Percentiles rank a stretch among this genome's conserved stretches.
Evolutionary conservation across 2,329 filamentous ascomycete species (phyloP).

Genomic region (Sporothrix curviconia): DNA sequence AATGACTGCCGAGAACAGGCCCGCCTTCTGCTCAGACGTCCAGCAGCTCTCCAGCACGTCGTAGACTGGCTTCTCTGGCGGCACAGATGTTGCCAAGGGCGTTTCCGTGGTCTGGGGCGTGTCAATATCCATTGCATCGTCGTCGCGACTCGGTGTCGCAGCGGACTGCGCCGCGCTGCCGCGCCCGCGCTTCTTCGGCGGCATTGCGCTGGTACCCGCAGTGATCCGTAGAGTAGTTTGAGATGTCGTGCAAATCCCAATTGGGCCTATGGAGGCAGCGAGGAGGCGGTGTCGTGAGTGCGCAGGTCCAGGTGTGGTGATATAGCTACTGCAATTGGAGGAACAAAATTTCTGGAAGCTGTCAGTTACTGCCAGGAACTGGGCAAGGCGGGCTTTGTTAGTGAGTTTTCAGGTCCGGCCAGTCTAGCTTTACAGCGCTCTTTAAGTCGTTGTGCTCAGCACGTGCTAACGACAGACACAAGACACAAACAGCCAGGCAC

Average conservation of each 20-base stretch:
- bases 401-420: neutral
- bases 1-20: conserved; percentile 86
- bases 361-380: neutral
- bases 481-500: neutral
- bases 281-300: neutral
- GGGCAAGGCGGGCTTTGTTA: neutral
- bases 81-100: conserved; percentile 31
- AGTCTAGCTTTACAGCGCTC: neutral
- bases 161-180: conserved; percentile 34
- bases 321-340: neutral
- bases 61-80: neutral
- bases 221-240: neutral
- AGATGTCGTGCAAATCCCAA: neutral
- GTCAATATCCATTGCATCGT: conserved; percentile 56
- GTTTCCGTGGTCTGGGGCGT: conserved; percentile 50
- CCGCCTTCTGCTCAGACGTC: conserved; percentile 93
- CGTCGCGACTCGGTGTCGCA: conserved; percentile 43
- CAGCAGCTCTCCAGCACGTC: conserved; percentile 60
- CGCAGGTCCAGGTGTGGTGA: neutral
- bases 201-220: conserved; percentile 35
- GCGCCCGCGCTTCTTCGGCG: conserved; percentile 60
- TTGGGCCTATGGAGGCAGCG: neutral
- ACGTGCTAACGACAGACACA: neutral
- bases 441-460: too few relatives aligned
- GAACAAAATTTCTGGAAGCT: neutral